Base-by-base conservation (phyloP, 768 basidiomycete genomes). In the Sarcodon aspratus region DNA sequence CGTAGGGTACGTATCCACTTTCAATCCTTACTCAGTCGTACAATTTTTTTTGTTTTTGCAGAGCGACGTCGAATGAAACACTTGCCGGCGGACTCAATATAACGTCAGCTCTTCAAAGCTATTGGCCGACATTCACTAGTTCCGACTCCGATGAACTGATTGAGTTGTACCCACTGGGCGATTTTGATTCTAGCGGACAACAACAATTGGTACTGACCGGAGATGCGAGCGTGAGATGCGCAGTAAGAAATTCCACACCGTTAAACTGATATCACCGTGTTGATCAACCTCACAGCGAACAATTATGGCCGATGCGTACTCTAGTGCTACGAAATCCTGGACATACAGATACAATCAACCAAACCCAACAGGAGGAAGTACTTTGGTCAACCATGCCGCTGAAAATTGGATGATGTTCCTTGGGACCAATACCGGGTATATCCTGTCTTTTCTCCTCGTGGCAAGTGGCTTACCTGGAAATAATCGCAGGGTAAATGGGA, bases 361-460 rank as follows among this genome's bases (percentile, higher is more conserved):
- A 4, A 72, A 76, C 47, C 74, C 74, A 7, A 72, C 74, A 0
- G 52, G 53, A 4, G 63, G 63, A 12, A 63, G 63, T 13, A 48
- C 50, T 10, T 38, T 50, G 8, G 73, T 76, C 1, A 59, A 47
- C 1, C 79, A 80, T 52, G 71, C 79, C 7, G 69, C 80, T 1
- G 80, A 79, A 57, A 80, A 82, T 55, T 80, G 75, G 74, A 80
- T 79, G 76, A 76, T 81, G 79, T 80, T 79, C 64, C 59, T 61
- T 17, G 80, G 82, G 1, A 72, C 68, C 1, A 75, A 74, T 50
- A 79, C 79, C 32, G 80, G 80, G 81, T 79, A 55, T 15, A 67
- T 55, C 6, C 48, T 34, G 9, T 35, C 17, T 44, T 33, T 11
- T 10, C 40, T 9, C 45, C 44, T 18, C 33, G 46, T n/a, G 10